phyloP scores from a whole-genome alignment of 805 yeast genomes.

The Yamadazyma akitaensis region DNA sequence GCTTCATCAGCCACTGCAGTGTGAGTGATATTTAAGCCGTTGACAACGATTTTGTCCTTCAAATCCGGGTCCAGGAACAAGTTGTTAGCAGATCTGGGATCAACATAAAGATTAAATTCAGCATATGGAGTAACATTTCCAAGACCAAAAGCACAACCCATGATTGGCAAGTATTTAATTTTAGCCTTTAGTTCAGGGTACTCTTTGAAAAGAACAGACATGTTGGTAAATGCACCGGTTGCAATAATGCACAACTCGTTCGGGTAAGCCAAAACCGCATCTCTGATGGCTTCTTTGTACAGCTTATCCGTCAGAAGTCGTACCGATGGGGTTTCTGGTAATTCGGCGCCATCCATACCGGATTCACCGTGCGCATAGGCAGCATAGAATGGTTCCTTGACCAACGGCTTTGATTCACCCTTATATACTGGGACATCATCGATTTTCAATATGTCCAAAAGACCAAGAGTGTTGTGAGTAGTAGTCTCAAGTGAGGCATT shows the following conservation, averaged over 20 bases:
- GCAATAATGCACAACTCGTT: conserved; percentile 61
- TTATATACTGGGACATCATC: conserved; percentile 60
- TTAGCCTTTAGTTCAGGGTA: conserved; percentile 53
- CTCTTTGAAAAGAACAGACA: conserved; percentile 51
- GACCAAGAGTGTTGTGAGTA: conserved; percentile 63
- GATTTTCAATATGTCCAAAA: conserved; percentile 56
- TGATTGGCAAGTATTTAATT: conserved; percentile 56
- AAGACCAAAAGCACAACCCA: conserved; percentile 69
- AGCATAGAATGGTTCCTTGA: conserved; percentile 49
- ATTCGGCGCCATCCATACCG: conserved; percentile 73
- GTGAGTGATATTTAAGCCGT: conserved; percentile 71
- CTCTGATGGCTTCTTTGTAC: conserved; percentile 35
- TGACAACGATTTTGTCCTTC: conserved; percentile 48
- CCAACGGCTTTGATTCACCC: conserved; percentile 61
- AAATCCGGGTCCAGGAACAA: conserved; percentile 49
- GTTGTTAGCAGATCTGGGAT: conserved; percentile 68
- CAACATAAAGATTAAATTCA: conserved; percentile 74
- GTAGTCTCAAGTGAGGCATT: conserved; percentile 63
- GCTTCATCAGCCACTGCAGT: conserved; percentile 48
- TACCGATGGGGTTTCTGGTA: conserved; percentile 50
- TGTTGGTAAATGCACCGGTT: conserved; percentile 75
- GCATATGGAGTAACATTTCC: conserved; percentile 54
- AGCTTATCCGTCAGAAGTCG: conserved; percentile 18
- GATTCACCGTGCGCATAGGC: conserved; percentile 67
- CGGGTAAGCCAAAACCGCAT: conserved; percentile 41